phyloP scores from a whole-genome alignment of 306 rosid genomes.

The Coriaria nepalensis region DNA sequence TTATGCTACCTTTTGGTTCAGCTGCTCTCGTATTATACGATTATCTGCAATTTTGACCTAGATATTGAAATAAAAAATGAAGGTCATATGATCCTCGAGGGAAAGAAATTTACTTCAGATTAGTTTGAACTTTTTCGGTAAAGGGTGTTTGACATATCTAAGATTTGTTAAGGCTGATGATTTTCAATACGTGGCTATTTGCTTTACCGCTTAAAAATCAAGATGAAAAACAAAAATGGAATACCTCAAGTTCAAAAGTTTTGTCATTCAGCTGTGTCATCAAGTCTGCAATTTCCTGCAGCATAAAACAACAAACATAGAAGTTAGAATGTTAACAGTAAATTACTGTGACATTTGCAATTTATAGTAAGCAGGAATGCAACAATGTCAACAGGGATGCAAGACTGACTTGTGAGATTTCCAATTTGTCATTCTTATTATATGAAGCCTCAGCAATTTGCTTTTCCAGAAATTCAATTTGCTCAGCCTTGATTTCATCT shows the following conservation, averaged over 20 bases:
- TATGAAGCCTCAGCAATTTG: conserved; percentile 54
- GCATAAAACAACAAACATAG: conserved; percentile 22
- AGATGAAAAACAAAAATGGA: conserved; percentile 15
- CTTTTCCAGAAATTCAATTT: conserved; percentile 72
- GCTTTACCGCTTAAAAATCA: not conserved
- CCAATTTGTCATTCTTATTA: conserved; percentile 38
- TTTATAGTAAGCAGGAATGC: conserved; percentile 1
- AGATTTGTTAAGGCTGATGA: too few species aligned
- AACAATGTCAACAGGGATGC: conserved; percentile 15
- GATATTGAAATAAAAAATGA: conserved; percentile 10
- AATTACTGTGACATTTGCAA: not conserved
- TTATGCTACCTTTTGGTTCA: conserved; percentile 58
- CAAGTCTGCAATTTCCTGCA: conserved; percentile 67
- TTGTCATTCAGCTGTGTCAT: conserved; percentile 72
- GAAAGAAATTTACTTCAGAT: too few species aligned
- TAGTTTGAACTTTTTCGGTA: too few species aligned
- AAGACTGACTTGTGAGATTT: conserved; percentile 51
- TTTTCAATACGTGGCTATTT: too few species aligned
- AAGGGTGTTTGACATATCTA: too few species aligned
- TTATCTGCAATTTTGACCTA: conserved; percentile 95
- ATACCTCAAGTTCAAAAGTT: conserved; percentile 96
- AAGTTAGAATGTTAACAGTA: conserved; percentile 18
- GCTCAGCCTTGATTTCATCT: conserved; percentile 71
- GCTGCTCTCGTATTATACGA: conserved; percentile 88
- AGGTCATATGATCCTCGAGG: not conserved